These are phyloP conservation scores for Claviceps fusiformis DNA, from an alignment of 2,329 filamentous ascomycete species.

Conservation along the genomic window DNA sequence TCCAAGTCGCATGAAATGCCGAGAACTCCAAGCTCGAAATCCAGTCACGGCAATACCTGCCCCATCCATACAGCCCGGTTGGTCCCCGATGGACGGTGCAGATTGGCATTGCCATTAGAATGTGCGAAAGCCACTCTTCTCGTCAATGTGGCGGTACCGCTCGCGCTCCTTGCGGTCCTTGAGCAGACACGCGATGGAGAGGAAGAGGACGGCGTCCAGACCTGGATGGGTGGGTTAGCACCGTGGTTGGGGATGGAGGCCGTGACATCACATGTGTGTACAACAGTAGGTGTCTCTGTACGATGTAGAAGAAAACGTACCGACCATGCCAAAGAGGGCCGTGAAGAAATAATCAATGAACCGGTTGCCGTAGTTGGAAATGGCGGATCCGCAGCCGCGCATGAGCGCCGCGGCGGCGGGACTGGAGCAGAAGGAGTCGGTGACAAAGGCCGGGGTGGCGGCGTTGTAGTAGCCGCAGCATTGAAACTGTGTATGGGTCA, in stretches of 20 bases:
- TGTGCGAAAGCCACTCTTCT: slow-evolving; percentile 50
- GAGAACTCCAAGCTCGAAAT: too few species aligned
- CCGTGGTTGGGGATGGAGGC: too few species aligned
- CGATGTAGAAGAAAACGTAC: slow-evolving; percentile 27
- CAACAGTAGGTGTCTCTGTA: too few species aligned
- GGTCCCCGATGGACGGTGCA: too few species aligned
- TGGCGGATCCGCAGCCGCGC: slow-evolving; percentile 53
- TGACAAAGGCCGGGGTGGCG: slow-evolving; percentile 58
- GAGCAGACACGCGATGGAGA: slow-evolving; percentile 60
- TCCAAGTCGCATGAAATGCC: too few species aligned
- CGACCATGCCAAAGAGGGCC: slow-evolving; percentile 65
- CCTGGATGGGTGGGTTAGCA: slow-evolving; percentile 14
- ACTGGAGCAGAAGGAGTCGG: slow-evolving; percentile 53
- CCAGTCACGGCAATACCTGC: too few species aligned
- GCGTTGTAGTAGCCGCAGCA: slow-evolving; percentile 73
- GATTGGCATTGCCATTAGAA: slow-evolving; percentile 21
- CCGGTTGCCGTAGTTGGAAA: slow-evolving; percentile 54
- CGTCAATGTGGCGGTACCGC: slow-evolving; percentile 67
- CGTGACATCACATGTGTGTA: too few species aligned
- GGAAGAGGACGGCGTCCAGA: slow-evolving; percentile 52
- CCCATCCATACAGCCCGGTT: too few species aligned
- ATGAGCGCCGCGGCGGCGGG: slow-evolving; percentile 57
- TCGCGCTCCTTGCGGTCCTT: slow-evolving; percentile 72
- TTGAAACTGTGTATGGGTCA: slow-evolving; percentile 39
- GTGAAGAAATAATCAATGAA: slow-evolving; percentile 70